A percentile compares a stretch with the other conserved stretches of the same genome.
These are phyloP conservation scores for Boletus tomentosulus DNA, from an alignment of 768 basidiomycete species.

Conservation along the genomic window DNA sequence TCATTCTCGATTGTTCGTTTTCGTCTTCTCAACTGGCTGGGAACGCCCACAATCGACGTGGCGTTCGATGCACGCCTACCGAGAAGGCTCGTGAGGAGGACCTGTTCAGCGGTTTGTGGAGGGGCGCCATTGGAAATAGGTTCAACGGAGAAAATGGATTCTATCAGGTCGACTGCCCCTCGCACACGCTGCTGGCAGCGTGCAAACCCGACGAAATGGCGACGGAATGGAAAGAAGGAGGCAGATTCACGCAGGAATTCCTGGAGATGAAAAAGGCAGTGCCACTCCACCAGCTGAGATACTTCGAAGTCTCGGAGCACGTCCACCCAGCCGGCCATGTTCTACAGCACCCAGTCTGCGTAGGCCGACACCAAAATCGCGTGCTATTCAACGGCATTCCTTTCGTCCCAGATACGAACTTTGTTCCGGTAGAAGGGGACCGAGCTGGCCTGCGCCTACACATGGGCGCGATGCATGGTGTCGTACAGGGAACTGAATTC, in stretches of 20 bases:
- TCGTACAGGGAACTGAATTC: constrained; percentile 61
- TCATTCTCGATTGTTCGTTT: constrained; percentile 66
- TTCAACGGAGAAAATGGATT: constrained; percentile 40
- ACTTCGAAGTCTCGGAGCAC: constrained; percentile 42
- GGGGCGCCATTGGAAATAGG: constrained; percentile 36
- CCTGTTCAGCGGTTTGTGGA: constrained; percentile 54
- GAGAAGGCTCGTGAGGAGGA: constrained; percentile 51
- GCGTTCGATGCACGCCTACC: constrained; percentile 59
- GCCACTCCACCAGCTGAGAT: constrained; percentile 53
- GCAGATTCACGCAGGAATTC: constrained; percentile 56
- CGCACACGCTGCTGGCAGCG: constrained; percentile 56
- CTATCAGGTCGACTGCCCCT: constrained; percentile 36
- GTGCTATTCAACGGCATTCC: constrained; percentile 54
- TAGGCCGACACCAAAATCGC: constrained; percentile 46
- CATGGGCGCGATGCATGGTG: constrained; percentile 58
- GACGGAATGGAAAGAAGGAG: constrained; percentile 58
- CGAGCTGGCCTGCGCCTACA: constrained; percentile 45
- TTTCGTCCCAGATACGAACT: constrained; percentile 46
- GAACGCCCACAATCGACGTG: constrained; percentile 42
- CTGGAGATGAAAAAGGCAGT: constrained; percentile 42
- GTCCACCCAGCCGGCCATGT: constrained; percentile 35
- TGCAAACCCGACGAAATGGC: constrained; percentile 53
- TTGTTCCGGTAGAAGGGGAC: constrained; percentile 42
- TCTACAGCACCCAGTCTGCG: constrained; percentile 46
- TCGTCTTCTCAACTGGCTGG: constrained; percentile 37